These are phyloP conservation scores for Xylaria sp. DNA, from an alignment of 2,329 filamentous ascomycete genomes.

Conservation along the genomic window DNA sequence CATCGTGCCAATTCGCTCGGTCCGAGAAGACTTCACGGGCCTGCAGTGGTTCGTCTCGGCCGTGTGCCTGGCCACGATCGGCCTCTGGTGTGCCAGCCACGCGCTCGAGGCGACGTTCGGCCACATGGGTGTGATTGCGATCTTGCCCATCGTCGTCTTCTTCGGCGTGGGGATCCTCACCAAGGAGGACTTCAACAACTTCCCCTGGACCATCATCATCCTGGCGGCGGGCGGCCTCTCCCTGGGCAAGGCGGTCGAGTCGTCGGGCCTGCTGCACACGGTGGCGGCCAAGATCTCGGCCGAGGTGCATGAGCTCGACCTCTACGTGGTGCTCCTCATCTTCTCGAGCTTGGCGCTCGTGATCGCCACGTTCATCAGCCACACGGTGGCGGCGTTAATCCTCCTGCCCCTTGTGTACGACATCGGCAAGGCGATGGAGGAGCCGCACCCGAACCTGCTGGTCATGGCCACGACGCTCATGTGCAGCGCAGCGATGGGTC, in stretches of 20 bases:
- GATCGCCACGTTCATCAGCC: slow-evolving; percentile 96
- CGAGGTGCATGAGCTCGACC: slow-evolving; percentile 77
- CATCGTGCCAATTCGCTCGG: slow-evolving; percentile 89
- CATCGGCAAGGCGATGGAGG: slow-evolving; percentile 84
- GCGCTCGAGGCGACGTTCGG: slow-evolving; percentile 88
- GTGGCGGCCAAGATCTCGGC: slow-evolving; percentile 81
- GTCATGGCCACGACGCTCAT: slow-evolving; percentile 97
- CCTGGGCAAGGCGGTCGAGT: slow-evolving; percentile 92
- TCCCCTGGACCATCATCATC: slow-evolving; percentile 99
- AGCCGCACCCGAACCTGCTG: slow-evolving; percentile 91
- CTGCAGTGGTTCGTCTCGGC: slow-evolving; percentile 92
- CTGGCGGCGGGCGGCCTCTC: slow-evolving; percentile 92
- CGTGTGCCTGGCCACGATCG: slow-evolving; percentile 85
- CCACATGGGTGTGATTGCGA: slow-evolving; percentile 98
- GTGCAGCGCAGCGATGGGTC: slow-evolving; percentile 96
- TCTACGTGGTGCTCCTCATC: slow-evolving; percentile 87
- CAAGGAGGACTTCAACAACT: slow-evolving; percentile 99
- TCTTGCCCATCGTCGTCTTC: slow-evolving; percentile 94
- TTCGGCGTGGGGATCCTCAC: slow-evolving; percentile 96
- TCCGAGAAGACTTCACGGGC: slow-evolving; percentile 87
- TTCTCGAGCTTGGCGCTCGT: slow-evolving; percentile 87
- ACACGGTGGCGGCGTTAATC: slow-evolving; percentile 95
- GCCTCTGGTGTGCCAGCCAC: slow-evolving; percentile 91
- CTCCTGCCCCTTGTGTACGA: slow-evolving; percentile 89
- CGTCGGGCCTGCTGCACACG: slow-evolving; percentile 89